Conservation (phyloP, 331 rosid species). For the Cydonia oblonga region DNA sequence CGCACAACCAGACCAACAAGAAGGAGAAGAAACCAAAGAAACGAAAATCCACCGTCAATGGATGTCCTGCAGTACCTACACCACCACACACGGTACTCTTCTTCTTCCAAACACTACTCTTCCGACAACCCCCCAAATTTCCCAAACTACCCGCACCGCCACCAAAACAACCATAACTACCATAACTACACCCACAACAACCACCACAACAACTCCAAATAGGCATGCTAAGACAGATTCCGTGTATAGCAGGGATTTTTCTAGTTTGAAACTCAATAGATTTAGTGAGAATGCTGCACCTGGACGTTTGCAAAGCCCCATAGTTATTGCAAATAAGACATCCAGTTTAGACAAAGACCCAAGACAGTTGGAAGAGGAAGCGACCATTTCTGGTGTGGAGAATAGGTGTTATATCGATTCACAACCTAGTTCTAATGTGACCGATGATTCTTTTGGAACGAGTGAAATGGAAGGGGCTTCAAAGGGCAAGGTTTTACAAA, state of each 20-base stretch:
- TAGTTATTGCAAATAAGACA: conserved; percentile 10
- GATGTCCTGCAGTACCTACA: conserved; percentile 19
- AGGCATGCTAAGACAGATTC: conserved; percentile 19
- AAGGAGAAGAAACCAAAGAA: neutral
- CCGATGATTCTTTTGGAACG: conserved; percentile 18
- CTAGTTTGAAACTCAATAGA: conserved; percentile 19
- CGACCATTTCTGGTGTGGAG: conserved; percentile 1
- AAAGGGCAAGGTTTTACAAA: conserved; percentile 15
- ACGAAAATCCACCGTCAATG: conserved; percentile 18
- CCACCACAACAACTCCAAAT: neutral
- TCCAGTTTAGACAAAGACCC: conserved; percentile 22
- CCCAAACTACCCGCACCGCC: conserved; percentile 21
- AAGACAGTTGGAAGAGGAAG: conserved; percentile 8
- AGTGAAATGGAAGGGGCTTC: conserved; percentile 17
- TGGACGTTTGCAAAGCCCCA: conserved; percentile 9
- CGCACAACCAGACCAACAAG: neutral
- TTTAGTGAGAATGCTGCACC: conserved; percentile 14
- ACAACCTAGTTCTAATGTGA: conserved; percentile 15
- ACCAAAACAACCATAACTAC: conserved; percentile 9
- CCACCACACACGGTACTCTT: conserved; percentile 36
- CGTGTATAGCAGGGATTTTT: conserved; percentile 16
- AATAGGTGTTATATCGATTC: conserved; percentile 15
- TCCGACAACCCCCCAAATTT: conserved; percentile 7
- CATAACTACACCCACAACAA: conserved; percentile 12
- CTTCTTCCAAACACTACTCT: conserved; percentile 12